These are phyloP conservation scores for Geotrichum australiense DNA, from an alignment of 1,139 yeast genomes.

Conservation along the genomic window DNA sequence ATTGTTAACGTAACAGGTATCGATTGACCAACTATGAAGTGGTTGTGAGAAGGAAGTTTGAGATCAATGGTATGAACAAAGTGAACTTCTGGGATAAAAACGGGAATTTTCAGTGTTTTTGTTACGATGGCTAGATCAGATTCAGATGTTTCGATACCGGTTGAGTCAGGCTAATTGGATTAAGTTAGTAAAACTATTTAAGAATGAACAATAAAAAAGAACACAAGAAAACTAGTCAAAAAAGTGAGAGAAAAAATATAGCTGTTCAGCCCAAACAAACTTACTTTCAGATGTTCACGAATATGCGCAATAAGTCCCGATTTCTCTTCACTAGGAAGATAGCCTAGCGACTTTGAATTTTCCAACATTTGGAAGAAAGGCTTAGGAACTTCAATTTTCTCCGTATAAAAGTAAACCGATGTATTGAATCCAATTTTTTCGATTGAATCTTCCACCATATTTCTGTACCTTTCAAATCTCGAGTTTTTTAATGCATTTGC, in stretches of 20 bases:
- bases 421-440: constrained; percentile 10
- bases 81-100: constrained; percentile 27
- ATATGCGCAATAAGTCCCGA: constrained; percentile 4
- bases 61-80: constrained; percentile 27
- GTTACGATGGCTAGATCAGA: constrained; percentile 16
- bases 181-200: not conserved
- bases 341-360: constrained; percentile 7
- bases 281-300: constrained; percentile 4
- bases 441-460: constrained; percentile 11
- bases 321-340: constrained; percentile 5
- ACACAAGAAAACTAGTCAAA: not conserved
- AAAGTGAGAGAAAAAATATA: not conserved
- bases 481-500: constrained; percentile 26
- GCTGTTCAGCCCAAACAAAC: not conserved
- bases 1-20: constrained; percentile 42
- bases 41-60: constrained; percentile 26
- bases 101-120: constrained; percentile 25
- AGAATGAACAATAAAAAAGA: not conserved
- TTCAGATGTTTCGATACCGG: constrained; percentile 10
- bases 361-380: not conserved
- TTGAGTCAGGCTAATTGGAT: constrained; percentile 3
- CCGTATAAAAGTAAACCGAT: constrained; percentile 22
- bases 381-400: constrained; percentile 7
- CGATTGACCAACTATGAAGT: constrained; percentile 58
- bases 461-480: constrained; percentile 27